A percentile compares a stretch with the other conserved stretches of the same genome.
Evolutionary conservation across 202 grass and related monocot genomes (phyloP).

Genomic region (Carex sylvatica): DNA sequence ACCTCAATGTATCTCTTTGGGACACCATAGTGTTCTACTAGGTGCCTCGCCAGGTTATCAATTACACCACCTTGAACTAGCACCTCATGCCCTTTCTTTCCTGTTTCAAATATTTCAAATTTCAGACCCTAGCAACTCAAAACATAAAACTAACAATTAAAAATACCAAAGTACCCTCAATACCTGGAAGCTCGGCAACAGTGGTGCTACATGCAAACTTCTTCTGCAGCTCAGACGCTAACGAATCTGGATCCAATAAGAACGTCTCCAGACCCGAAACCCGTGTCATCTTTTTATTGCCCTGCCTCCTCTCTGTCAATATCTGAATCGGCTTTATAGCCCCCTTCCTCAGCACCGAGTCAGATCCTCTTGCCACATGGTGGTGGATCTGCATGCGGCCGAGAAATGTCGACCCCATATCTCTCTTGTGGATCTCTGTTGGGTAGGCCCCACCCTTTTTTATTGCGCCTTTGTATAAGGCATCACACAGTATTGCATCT

Average conservation of each 20-base stretch:
- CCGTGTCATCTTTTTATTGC: conserved; percentile 85
- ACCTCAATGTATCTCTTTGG: conserved; percentile 94
- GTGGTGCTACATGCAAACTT: conserved; percentile 99
- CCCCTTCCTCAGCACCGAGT: conserved; percentile 66
- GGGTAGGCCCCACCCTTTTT: conserved; percentile 83
- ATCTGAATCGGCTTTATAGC: conserved; percentile 80
- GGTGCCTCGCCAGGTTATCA: conserved; percentile 73
- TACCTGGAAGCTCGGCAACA: conserved; percentile 85
- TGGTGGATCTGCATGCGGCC: conserved; percentile 89
- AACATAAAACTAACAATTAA: conserved; percentile 1
- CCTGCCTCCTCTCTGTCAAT: conserved; percentile 92
- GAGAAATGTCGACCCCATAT: conserved; percentile 66
- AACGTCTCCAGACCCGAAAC: conserved; percentile 83
- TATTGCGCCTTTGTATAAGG: conserved; percentile 87
- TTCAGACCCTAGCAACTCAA: background rate
- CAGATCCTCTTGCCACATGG: conserved; percentile 62
- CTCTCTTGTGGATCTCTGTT: conserved; percentile 81
- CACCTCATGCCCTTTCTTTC: conserved; percentile 88
- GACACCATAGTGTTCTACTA: conserved; percentile 75
- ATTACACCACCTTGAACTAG: conserved; percentile 93
- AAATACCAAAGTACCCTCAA: background rate
- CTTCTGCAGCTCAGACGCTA: conserved; percentile 90
- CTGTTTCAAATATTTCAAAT: conserved; percentile 35
- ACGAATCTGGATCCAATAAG: conserved; percentile 64
- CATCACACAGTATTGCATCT: conserved; percentile 76